Evolutionary conservation across 2,329 filamentous ascomycete species (phyloP).

Genomic region (Elsinoe arachidis): DNA sequence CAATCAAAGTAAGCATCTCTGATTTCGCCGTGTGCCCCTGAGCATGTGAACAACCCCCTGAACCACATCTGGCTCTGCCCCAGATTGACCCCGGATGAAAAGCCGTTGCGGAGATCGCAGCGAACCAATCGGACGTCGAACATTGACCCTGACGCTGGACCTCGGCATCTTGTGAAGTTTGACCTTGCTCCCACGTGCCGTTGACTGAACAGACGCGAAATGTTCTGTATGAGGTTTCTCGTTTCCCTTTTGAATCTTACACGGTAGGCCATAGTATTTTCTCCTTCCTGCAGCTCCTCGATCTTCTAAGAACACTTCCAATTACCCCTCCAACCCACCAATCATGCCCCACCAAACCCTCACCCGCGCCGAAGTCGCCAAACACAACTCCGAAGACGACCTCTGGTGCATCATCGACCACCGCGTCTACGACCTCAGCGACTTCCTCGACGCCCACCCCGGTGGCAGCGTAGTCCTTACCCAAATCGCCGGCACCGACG

Average conservation of each 20-base stretch:
- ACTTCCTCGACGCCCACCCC: constrained; percentile 78
- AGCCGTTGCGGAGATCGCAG: neutral
- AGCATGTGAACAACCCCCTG: neutral
- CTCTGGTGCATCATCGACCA: constrained; percentile 81
- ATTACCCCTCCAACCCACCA: neutral
- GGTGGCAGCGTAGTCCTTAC: constrained; percentile 71
- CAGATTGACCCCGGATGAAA: neutral
- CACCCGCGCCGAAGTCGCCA: constrained; percentile 54
- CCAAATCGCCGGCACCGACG: constrained; percentile 74
- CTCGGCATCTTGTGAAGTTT: constrained; percentile 7
- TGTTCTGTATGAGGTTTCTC: neutral
- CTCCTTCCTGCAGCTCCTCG: neutral
- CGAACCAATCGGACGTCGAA: neutral
- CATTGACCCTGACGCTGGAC: neutral
- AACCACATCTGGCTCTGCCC: neutral
- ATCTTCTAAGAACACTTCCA: neutral
- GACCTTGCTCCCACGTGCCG: neutral
- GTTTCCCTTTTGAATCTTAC: neutral
- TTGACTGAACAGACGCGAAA: constrained; percentile 3
- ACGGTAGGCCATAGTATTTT: neutral
- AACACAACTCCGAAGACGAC: constrained; percentile 66
- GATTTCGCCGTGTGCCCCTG: neutral
- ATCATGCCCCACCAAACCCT: constrained; percentile 10
- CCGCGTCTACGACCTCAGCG: constrained; percentile 76
- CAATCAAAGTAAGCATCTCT: neutral